A percentile compares a stretch with the other conserved stretches of the same genome.
These are phyloP conservation scores for Helicostylum pulchrum DNA, from an alignment of 192 early-diverging fungal genomes.

Conservation along the genomic window DNA sequence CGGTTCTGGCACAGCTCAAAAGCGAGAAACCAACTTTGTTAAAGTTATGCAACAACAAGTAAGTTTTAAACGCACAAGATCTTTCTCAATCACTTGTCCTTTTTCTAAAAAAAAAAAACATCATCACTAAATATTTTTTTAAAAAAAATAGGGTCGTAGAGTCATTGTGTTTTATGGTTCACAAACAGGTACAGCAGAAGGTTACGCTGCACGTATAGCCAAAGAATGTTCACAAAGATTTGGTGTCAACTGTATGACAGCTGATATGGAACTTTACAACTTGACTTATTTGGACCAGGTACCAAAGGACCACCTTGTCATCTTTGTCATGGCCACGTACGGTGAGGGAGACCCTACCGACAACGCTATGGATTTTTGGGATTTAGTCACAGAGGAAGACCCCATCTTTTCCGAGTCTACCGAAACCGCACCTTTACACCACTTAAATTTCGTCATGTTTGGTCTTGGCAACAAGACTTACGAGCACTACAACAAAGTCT, in stretches of 20 bases:
- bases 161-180: constrained; percentile 94
- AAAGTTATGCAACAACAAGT: constrained; percentile 55
- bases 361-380: constrained; percentile 93
- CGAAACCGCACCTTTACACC: constrained; percentile 50
- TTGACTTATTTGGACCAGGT: constrained; percentile 75
- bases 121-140: neutral
- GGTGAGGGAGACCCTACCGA: constrained; percentile 99
- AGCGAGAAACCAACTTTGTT: constrained; percentile 47
- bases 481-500: constrained; percentile 87
- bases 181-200: constrained; percentile 99
- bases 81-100: neutral
- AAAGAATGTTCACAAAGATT: constrained; percentile 78
- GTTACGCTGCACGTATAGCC: constrained; percentile 87
- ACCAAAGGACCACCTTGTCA: constrained; percentile 65
- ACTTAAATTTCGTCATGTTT: constrained; percentile 69
- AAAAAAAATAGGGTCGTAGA: constrained; percentile 56
- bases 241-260: constrained; percentile 71
- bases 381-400: constrained; percentile 72
- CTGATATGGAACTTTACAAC: constrained; percentile 92
- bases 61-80: neutral
- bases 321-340: constrained; percentile 95
- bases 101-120: neutral
- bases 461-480: constrained; percentile 90
- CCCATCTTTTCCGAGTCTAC: constrained; percentile 64
- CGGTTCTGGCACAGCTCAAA: constrained; percentile 27